Evolutionary conservation across 768 basidiomycete species (phyloP), one percentile per base, ranked within the genome.

Genomic region (Termitomyces sp.): DNA sequence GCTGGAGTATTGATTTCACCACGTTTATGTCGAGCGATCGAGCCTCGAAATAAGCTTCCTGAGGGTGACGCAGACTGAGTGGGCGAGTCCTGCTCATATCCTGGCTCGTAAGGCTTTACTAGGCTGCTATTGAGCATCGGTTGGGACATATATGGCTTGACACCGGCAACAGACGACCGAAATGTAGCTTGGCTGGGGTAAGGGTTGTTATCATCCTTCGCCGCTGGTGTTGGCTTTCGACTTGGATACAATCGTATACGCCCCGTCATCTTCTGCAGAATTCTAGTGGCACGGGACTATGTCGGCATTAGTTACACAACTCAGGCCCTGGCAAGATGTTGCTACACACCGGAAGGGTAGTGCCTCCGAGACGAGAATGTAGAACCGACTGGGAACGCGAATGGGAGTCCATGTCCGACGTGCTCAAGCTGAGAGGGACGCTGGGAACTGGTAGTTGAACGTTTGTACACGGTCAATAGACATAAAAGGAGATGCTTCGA

Each of bases 71-170:
- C 36, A 27, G 65, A 55, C 36, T 60, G 44, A 13, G 64, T 47
- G 24, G 70, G 68, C 44, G 67, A 63, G 46, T 69, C 64, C 45
- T 68, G 67, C 13, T 63, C 65, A 49, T 69, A 65, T 22, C 62
- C 59, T 39, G 59, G 39, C 6, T 43, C 57, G 54, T 65, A 59
- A 20, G 62, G 63, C 34, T 68, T 67, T 30, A 62, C 55, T 42
- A 47, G 58, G 43, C 63, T 60, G 55, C 57, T 62, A 18, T 52
- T 69, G 4, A 79, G 72, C 53, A 72, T 64, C 1, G 79, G 78
- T 53, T 80, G 78, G 12, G 78, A 79, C 76, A 79, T 78, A 67
- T 74, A 80, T 7, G 78, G 77, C 59, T 79, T 81, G 34, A 62
- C 56, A 12, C 52, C 51, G 52, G 66, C 66, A 34, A 69, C 58